phyloP scores from a whole-genome alignment of 805 yeast genomes.

The Yamadazyma paraphyllophila region DNA sequence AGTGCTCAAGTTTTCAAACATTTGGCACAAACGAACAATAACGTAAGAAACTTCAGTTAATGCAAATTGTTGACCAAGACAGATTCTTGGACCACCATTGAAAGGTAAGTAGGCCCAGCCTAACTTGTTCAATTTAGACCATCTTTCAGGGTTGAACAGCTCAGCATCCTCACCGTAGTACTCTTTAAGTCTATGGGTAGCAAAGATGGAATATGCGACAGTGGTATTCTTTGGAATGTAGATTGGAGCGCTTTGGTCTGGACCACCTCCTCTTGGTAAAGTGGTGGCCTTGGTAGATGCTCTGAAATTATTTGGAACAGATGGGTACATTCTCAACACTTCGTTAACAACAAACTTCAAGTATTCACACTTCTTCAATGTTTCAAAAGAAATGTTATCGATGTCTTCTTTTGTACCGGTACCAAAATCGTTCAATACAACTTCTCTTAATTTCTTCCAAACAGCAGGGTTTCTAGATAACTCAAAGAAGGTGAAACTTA shows the following conservation, averaged over 20 bases:
- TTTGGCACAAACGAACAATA: slow-evolving; percentile 33
- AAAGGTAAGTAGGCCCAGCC: slow-evolving; percentile 53
- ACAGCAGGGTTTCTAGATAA: slow-evolving; percentile 42
- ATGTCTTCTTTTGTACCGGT: slow-evolving; percentile 27
- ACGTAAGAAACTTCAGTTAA: slow-evolving; percentile 50
- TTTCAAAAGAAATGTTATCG: slow-evolving; percentile 44
- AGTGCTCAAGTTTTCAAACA: slow-evolving; percentile 19
- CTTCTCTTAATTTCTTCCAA: slow-evolving; percentile 36
- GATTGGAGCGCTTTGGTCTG: slow-evolving; percentile 38
- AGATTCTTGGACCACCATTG: slow-evolving; percentile 56
- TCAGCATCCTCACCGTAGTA: slow-evolving; percentile 46
- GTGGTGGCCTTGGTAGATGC: slow-evolving; percentile 45
- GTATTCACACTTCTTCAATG: slow-evolving; percentile 48
- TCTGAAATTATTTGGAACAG: slow-evolving; percentile 51
- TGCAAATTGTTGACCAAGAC: slow-evolving; percentile 57
- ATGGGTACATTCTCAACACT: slow-evolving; percentile 48
- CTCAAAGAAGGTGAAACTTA: slow-evolving; percentile 46
- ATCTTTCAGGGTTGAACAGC: slow-evolving; percentile 48
- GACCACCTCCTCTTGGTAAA: slow-evolving; percentile 50
- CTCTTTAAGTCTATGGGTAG: slow-evolving; percentile 40
- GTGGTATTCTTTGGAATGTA: slow-evolving; percentile 41
- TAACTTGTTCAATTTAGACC: slow-evolving; percentile 33
- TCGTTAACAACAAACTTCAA: slow-evolving; percentile 49
- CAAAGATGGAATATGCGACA: slow-evolving; percentile 38
- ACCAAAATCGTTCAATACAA: slow-evolving; percentile 32